Evolutionary conservation across 768 basidiomycete species (phyloP).

Genomic region (Boletus edulis): DNA sequence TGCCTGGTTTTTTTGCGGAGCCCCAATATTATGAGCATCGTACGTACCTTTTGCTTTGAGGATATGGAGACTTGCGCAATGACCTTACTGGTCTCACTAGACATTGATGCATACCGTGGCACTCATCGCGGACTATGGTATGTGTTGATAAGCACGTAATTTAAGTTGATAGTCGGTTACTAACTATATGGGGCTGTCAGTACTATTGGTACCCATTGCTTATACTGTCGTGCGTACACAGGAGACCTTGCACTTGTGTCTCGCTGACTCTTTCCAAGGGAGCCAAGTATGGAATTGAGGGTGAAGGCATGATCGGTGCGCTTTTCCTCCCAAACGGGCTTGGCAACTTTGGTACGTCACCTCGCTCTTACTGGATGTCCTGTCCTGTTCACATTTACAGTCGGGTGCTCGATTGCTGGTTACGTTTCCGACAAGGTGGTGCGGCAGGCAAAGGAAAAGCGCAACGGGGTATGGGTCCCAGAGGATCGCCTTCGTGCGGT

Average conservation of each 20-base stretch:
- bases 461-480: slow-evolving; percentile 56
- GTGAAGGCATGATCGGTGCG: slow-evolving; percentile 21
- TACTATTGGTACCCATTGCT: no score
- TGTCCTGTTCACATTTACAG: slow-evolving; percentile 29
- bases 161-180: not conserved
- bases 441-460: slow-evolving; percentile 42
- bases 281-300: slow-evolving; percentile 25
- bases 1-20: no score
- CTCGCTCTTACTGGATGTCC: not conserved
- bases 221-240: no score
- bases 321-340: slow-evolving; percentile 27
- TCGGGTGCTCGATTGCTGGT: slow-evolving; percentile 60
- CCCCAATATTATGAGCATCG: no score
- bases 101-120: no score
- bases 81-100: no score
- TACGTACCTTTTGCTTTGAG: no score
- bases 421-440: slow-evolving; percentile 56
- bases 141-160: no score
- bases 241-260: no score
- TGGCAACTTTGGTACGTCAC: slow-evolving; percentile 22
- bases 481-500: slow-evolving; percentile 65
- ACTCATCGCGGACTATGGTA: no score
- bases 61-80: no score
- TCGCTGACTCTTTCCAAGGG: slow-evolving; percentile 40
- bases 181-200: no score